These are phyloP conservation scores for Capsella rubella DNA, from an alignment of 441 rosid genomes.

Conservation along the genomic window DNA sequence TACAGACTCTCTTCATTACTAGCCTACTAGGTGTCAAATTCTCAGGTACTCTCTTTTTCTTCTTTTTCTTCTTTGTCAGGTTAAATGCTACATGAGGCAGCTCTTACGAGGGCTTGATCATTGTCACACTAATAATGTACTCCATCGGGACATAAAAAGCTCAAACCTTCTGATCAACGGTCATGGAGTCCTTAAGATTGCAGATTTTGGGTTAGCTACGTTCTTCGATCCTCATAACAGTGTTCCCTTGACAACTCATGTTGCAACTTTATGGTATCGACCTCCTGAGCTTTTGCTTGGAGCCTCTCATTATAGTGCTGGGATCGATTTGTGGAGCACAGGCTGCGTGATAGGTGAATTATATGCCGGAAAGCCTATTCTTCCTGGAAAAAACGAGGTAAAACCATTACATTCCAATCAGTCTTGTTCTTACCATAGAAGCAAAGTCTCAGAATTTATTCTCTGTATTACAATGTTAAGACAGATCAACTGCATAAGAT, in stretches of 20 bases:
- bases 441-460: conserved; percentile 1
- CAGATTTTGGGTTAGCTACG: conserved; percentile 44
- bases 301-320: conserved; percentile 40
- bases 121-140: conserved; percentile 42
- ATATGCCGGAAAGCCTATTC: conserved; percentile 73
- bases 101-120: conserved; percentile 45
- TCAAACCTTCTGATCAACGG: conserved; percentile 38
- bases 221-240: conserved; percentile 44
- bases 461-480: conserved; percentile 21
- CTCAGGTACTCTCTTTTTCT: conserved; percentile 30
- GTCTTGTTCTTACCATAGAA: conserved; percentile 25
- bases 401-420: conserved; percentile 7
- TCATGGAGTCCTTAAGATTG: conserved; percentile 44
- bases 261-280: conserved; percentile 45
- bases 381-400: conserved; percentile 95
- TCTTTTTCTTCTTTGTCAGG: conserved; percentile 33
- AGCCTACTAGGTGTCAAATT: background rate
- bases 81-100: conserved; percentile 43
- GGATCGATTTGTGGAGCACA: conserved; percentile 51
- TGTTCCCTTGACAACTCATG: conserved; percentile 40
- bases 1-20: conserved; percentile 18
- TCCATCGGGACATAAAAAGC: conserved; percentile 44
- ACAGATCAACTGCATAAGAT: conserved; percentile 46
- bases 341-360: conserved; percentile 91
- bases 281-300: conserved; percentile 47